These are phyloP conservation scores for Bocquillonia castaneifolia DNA, from an alignment of 441 rosid genomes.

Conservation along the genomic window DNA sequence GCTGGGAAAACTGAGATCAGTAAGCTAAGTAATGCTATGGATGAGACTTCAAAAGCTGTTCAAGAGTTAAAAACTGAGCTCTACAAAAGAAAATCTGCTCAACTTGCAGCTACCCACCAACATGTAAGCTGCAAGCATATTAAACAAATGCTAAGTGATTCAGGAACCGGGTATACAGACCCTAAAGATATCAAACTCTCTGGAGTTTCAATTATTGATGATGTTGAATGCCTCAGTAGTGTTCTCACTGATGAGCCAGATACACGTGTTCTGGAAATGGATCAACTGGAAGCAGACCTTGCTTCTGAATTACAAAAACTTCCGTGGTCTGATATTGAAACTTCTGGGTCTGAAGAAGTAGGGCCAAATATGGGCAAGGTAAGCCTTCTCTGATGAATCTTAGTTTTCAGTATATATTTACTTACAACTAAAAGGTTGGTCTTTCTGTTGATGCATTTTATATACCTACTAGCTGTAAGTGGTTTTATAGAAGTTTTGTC, in stretches of 20 bases:
- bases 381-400: conserved; percentile 21
- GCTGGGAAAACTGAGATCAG: conserved; percentile 61
- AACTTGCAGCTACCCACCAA: conserved; percentile 24
- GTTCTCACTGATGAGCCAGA: conserved; percentile 81
- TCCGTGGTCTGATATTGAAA: conserved; percentile 31
- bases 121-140: conserved; percentile 21
- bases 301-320: conserved; percentile 77
- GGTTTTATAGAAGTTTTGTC: no score
- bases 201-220: conserved; percentile 29
- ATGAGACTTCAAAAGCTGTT: conserved; percentile 64
- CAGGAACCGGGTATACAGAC: conserved; percentile 26
- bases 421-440: neutral
- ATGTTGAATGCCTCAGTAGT: conserved; percentile 66
- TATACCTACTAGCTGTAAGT: neutral
- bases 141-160: conserved; percentile 21
- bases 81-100: conserved; percentile 41
- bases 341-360: conserved; percentile 18
- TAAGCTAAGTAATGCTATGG: conserved; percentile 53
- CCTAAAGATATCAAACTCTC: conserved; percentile 27
- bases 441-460: neutral
- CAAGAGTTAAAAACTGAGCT: conserved; percentile 67
- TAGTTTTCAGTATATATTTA: conserved; percentile 2
- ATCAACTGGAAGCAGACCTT: conserved; percentile 74
- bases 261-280: conserved; percentile 52
- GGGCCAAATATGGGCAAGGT: conserved; percentile 35